phyloP scores from a whole-genome alignment of 768 basidiomycete genomes.

The Rhodotorula paludigena region DNA sequence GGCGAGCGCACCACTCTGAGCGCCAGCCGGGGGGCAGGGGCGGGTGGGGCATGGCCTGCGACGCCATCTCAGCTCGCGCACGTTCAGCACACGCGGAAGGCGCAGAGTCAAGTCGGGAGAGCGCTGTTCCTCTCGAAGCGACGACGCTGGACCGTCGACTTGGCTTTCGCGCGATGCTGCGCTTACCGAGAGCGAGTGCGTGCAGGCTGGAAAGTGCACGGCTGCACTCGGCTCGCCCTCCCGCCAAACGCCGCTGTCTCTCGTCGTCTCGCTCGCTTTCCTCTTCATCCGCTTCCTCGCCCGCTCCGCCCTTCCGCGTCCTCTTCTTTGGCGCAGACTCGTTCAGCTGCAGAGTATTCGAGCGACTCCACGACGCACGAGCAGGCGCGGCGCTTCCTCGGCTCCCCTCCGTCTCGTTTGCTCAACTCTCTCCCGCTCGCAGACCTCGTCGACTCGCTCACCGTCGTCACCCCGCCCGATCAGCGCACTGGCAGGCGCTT shows the following conservation, averaged over 20 bases:
- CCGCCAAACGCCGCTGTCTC: conserved; percentile 11
- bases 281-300: background rate
- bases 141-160: too few relatives aligned
- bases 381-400: conserved; percentile 8
- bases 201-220: too few relatives aligned
- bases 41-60: conserved; percentile 46
- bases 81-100: background rate
- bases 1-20: conserved; percentile 70
- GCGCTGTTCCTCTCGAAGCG: too few relatives aligned
- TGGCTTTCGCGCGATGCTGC: too few relatives aligned
- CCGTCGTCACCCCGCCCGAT: conserved; percentile 37
- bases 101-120: background rate
- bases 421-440: background rate
- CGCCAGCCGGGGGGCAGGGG: conserved; percentile 80
- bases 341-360: conserved; percentile 36
- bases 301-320: conserved; percentile 21
- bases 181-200: too few relatives aligned
- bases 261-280: background rate
- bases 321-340: conserved; percentile 40
- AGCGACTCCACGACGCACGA: conserved; percentile 1
- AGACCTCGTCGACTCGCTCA: conserved; percentile 34
- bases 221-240: background rate
- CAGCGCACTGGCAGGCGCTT: conserved; percentile 15
- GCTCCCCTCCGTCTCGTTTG: too few relatives aligned
- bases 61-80: background rate